phyloP scores from a whole-genome alignment of 306 rosid species.

The Cucurbita maxima region DNA sequence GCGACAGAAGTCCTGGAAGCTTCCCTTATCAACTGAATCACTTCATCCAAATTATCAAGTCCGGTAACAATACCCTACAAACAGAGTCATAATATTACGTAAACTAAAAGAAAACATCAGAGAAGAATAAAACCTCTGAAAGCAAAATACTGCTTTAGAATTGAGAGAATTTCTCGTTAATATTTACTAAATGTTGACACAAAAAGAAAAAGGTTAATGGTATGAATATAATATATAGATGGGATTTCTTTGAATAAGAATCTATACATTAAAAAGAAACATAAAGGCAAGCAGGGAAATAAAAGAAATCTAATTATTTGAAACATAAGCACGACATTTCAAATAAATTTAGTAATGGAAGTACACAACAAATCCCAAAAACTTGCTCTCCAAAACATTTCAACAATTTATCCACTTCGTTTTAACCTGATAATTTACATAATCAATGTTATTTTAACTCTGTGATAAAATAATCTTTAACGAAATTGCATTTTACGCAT shows the following conservation, averaged over 20 bases:
- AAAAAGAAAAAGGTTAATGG: neutral
- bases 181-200: neutral
- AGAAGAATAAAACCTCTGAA: neutral
- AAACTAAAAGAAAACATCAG: neutral
- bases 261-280: neutral
- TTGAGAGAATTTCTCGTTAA: neutral
- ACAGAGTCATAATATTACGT: conserved; percentile 4
- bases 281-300: neutral
- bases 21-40: conserved; percentile 48
- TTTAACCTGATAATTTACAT: neutral
- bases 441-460: neutral
- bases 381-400: neutral
- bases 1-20: conserved; percentile 66
- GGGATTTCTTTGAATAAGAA: neutral
- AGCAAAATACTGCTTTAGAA: neutral
- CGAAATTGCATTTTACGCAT: neutral
- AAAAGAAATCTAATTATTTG: neutral
- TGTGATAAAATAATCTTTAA: neutral
- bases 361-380: neutral
- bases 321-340: neutral
- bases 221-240: neutral
- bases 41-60: conserved; percentile 76
- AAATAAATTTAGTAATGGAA: too few species aligned
- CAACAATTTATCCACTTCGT: neutral
- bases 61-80: conserved; percentile 71